phyloP scores from a whole-genome alignment of 73 alveolate species.

The Tetrahymena elliotti region DNA sequence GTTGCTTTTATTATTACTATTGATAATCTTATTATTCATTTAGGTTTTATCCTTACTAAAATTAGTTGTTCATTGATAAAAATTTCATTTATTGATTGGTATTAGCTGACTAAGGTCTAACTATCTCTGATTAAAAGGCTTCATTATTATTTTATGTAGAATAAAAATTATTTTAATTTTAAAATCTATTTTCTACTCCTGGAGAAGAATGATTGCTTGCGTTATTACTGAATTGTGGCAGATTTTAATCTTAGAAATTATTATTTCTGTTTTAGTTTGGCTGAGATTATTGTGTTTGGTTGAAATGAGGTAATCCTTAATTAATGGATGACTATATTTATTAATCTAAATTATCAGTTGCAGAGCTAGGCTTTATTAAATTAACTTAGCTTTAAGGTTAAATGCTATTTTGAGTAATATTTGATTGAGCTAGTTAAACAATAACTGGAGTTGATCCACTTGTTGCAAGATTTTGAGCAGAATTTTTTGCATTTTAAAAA shows the following conservation, averaged over 20 bases:
- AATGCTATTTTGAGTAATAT: neutral
- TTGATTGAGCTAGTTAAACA: neutral
- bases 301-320: neutral
- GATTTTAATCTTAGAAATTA: neutral
- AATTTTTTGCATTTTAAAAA: neutral
- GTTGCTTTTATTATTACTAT: neutral
- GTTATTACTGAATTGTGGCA: neutral
- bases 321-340: neutral
- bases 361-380: neutral
- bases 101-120: neutral
- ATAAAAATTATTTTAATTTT: neutral
- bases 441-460: neutral
- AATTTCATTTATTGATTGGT: neutral
- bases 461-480: neutral
- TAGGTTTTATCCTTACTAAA: neutral
- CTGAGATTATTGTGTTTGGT: neutral
- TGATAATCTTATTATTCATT: neutral
- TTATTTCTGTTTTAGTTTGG: neutral
- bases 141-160: neutral
- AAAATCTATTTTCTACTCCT: neutral
- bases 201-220: neutral
- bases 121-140: neutral
- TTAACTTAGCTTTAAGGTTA: neutral
- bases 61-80: neutral
- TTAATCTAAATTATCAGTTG: neutral